Evolutionary conservation across 2,329 filamentous ascomycete species (phyloP).

Genomic region (Chaetoscypha palmicola): DNA sequence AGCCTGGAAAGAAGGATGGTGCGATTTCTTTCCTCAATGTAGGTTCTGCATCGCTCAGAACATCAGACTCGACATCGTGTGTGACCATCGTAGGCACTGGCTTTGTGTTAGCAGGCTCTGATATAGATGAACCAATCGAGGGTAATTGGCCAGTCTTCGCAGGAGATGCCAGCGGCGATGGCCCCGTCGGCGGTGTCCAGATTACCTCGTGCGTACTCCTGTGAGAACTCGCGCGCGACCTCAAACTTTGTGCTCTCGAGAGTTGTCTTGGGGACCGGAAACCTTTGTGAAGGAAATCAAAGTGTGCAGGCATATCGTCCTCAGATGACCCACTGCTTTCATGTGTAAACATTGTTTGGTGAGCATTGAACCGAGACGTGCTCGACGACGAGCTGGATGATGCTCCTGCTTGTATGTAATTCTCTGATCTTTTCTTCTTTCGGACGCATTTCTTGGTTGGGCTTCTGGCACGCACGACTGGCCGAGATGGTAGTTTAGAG

Average conservation of each 20-base stretch:
- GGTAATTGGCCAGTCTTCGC: conserved; percentile 6
- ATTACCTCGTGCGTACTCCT: conserved; percentile 23
- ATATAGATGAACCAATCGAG: conserved; percentile 5
- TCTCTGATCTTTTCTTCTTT: background rate
- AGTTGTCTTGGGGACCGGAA: conserved; percentile 7
- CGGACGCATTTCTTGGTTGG: background rate
- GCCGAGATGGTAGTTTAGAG: background rate
- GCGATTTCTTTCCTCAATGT: no score
- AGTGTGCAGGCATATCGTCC: background rate
- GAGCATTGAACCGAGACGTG: background rate
- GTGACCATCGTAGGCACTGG: background rate
- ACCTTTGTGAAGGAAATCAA: background rate
- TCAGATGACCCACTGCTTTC: background rate
- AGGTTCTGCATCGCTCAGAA: no score
- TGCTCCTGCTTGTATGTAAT: background rate
- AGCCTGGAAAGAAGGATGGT: background rate
- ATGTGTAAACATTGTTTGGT: background rate
- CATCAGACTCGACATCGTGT: no score
- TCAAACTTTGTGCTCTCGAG: background rate
- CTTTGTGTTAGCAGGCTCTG: conserved; percentile 2
- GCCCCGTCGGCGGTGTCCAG: conserved; percentile 19
- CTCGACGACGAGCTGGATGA: background rate
- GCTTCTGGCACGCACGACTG: background rate
- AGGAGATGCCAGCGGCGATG: background rate
- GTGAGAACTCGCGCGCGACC: background rate